A percentile compares a stretch with the other conserved stretches of the same genome.
phyloP scores from a whole-genome alignment of 768 basidiomycete genomes.

The Mycena belliarum region DNA sequence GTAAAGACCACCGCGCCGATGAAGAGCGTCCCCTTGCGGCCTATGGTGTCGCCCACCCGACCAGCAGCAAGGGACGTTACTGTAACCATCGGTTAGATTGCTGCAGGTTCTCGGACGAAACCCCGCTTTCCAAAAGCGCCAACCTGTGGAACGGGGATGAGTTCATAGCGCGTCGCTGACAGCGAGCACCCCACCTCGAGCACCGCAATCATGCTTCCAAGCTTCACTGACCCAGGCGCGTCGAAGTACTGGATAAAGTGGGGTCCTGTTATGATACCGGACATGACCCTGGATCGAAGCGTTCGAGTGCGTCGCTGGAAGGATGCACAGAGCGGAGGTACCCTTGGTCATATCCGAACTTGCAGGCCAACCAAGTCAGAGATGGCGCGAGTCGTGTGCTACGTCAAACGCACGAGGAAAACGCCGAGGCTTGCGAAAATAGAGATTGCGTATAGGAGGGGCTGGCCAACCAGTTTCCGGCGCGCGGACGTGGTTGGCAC shows the following conservation, averaged over 20 bases:
- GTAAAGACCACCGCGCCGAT: slow-evolving; percentile 82
- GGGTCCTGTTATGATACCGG: slow-evolving; percentile 88
- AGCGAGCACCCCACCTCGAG: slow-evolving; percentile 88
- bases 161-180: slow-evolving; percentile 35
- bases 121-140: background rate
- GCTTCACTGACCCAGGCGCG: slow-evolving; percentile 68
- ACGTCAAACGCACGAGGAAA: slow-evolving; percentile 61
- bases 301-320: background rate
- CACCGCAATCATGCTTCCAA: slow-evolving; percentile 92
- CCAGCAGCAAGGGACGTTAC: slow-evolving; percentile 65
- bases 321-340: background rate
- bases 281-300: slow-evolving; percentile 65
- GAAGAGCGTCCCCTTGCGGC: slow-evolving; percentile 84
- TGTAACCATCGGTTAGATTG: background rate
- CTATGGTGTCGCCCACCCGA: slow-evolving; percentile 81
- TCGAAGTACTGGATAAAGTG: slow-evolving; percentile 83
- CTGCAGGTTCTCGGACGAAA: background rate
- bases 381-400: slow-evolving; percentile 11
- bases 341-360: slow-evolving; percentile 91
- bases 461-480: slow-evolving; percentile 62
- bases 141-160: background rate
- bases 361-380: background rate
- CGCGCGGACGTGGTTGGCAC: background rate
- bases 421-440: slow-evolving; percentile 82
- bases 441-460: slow-evolving; percentile 76